Evolutionary conservation across 78 protist species (phyloP).

Genomic region (Bodo saltans): DNA sequence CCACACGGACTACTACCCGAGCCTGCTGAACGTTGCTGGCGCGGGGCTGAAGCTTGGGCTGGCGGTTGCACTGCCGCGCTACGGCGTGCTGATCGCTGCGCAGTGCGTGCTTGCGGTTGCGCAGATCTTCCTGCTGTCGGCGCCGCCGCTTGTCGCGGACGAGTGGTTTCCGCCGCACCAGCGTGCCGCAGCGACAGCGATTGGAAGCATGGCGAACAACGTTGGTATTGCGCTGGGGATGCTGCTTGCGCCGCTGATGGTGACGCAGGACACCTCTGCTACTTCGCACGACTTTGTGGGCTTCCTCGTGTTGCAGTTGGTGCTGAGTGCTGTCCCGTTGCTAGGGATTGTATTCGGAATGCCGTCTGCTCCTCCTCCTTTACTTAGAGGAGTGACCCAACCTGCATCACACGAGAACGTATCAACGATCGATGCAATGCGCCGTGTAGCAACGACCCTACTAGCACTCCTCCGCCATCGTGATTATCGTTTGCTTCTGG

Average conservation of each 20-base stretch:
- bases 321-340: background rate
- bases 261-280: background rate
- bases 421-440: background rate
- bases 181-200: constrained; percentile 16
- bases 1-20: too few relatives aligned
- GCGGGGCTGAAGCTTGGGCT: background rate
- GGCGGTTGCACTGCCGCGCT: background rate
- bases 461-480: background rate
- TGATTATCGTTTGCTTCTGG: background rate
- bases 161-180: constrained; percentile 2
- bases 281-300: background rate
- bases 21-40: background rate
- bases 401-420: background rate
- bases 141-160: background rate
- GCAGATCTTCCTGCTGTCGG: background rate
- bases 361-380: background rate
- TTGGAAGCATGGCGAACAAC: background rate
- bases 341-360: background rate
- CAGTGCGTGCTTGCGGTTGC: background rate
- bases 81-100: background rate
- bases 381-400: background rate
- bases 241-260: background rate
- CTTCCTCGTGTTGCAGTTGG: background rate
- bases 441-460: background rate
- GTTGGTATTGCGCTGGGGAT: constrained; percentile 17